A percentile compares a stretch with the other conserved stretches of the same genome.
Evolutionary conservation across 257 asterid species (phyloP).

Genomic region (Penstemon barbatus): DNA sequence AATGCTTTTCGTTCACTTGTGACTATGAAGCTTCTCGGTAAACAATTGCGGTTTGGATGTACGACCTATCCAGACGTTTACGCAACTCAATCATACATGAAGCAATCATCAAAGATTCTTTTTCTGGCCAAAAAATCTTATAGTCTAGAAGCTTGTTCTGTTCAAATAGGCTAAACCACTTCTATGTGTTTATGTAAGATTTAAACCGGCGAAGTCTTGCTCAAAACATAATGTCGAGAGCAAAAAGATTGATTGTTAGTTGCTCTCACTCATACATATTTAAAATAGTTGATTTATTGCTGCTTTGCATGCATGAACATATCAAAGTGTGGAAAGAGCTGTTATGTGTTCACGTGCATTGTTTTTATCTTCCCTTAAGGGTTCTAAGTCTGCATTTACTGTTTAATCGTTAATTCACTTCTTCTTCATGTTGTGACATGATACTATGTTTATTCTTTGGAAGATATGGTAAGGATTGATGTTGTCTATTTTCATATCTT

Average conservation of each 20-base stretch:
- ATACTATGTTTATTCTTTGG: not conserved
- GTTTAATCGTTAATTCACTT: not conserved
- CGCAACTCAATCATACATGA: too few relatives aligned
- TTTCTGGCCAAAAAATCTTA: too few relatives aligned
- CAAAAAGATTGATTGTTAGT: not conserved
- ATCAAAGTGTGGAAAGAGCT: conserved; percentile 16
- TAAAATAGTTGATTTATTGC: not conserved
- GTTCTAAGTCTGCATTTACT: conserved; percentile 4
- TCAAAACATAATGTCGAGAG: not conserved
- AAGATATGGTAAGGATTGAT: conserved; percentile 5
- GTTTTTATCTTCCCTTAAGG: conserved; percentile 2
- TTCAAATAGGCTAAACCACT: too few relatives aligned
- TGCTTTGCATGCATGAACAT: not conserved
- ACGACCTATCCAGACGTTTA: too few relatives aligned
- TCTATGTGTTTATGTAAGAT: not conserved
- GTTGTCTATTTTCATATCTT: conserved; percentile 16
- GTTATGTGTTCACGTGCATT: conserved; percentile 1
- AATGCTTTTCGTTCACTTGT: too few relatives aligned
- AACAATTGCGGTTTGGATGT: too few relatives aligned
- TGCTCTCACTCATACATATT: not conserved
- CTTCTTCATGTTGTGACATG: conserved; percentile 11
- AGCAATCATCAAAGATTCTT: too few relatives aligned
- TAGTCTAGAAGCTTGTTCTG: too few relatives aligned
- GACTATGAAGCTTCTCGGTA: too few relatives aligned
- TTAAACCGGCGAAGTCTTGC: conserved; percentile 4